Evolutionary conservation across 2,329 filamentous ascomycete genomes (phyloP).

Genomic region (Raffaelea arxii): DNA sequence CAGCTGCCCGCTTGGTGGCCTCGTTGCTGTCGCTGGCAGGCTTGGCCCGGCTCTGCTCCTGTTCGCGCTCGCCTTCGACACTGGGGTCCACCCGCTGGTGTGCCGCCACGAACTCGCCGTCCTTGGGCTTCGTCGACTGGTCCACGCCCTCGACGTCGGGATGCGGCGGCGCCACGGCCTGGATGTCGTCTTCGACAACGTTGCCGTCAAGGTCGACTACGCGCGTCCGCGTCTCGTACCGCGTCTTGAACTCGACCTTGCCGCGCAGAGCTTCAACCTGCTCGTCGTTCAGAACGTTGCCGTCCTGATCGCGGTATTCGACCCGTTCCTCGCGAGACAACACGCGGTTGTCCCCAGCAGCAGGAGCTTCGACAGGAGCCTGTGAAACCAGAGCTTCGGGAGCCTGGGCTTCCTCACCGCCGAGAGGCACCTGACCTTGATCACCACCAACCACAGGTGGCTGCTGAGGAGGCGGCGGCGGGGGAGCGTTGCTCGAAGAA

Average conservation of each 20-base stretch:
- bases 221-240: conserved; percentile 88
- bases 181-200: conserved; percentile 39
- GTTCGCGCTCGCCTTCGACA: conserved; percentile 50
- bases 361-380: not conserved
- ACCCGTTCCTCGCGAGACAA: conserved; percentile 65
- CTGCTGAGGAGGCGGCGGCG: conserved; percentile 11
- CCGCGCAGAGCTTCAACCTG: conserved; percentile 78
- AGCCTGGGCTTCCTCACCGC: conserved; percentile 9
- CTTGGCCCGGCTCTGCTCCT: conserved; percentile 45
- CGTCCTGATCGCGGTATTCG: conserved; percentile 91
- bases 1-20: conserved; percentile 22
- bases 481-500: conserved; percentile 3
- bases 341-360: conserved; percentile 29
- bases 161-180: conserved; percentile 42
- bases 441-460: conserved; percentile 7
- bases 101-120: conserved; percentile 25
- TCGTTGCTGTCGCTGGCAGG: conserved; percentile 55
- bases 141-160: conserved; percentile 53
- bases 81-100: conserved; percentile 36
- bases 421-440: conserved; percentile 18
- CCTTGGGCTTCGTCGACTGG: conserved; percentile 39
- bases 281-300: conserved; percentile 76
- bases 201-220: conserved; percentile 73
- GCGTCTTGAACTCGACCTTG: conserved; percentile 91
- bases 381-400: not conserved